Evolutionary conservation across 176 grass and related monocot genomes (phyloP), one percentile per base, ranked within the genome.

Genomic region (Aegilops sharonensis): DNA sequence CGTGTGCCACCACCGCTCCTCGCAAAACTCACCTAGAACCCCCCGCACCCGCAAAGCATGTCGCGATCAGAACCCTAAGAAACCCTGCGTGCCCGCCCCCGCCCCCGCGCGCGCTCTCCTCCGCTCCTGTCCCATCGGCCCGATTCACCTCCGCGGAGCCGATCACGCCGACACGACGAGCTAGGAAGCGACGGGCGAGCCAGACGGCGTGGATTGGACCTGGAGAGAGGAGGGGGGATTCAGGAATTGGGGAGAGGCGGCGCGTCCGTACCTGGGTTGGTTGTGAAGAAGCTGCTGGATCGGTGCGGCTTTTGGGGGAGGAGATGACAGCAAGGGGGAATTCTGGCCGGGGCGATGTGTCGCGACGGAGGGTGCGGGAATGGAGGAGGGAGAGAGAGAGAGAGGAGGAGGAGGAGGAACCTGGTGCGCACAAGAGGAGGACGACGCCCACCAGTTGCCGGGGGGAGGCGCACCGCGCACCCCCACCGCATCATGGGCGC

Each of bases 371-470:
- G 64, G 37, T 78, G 78, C 63, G 30, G 61, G 61, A 75, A 56
- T 50, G 60, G 63, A 34, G 77, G 67, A 50, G 66, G 73, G 85
- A 36, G 50, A 27, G 40, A 42, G 67, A 50, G 67, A 81, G 85
- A 36, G 52, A 37, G 43, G 43, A 45, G 42, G 45, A 11, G 40
- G 30, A 15, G 4, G 62, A 52, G 80, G 84, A 84, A 87, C 85
- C 85, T 82, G 72, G 80, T 82, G 88, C 80, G 75, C 80, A 74
- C 80, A 36, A 70, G 27, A 76, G 71, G 50, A 90, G 14, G 78
- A 82, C 78, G 78, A 77, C 88, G 62, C 60, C 88, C 88, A 85
- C 88, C 69, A 81, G 70, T 85, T 85, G 77, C 66, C 12, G 35
- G 64, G 42, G 43, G 31, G n/a, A 64, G 75, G 74, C 34, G 64